Conservation (phyloP, 805 yeast species). For the Zygosaccharomyces rouxii region DNA sequence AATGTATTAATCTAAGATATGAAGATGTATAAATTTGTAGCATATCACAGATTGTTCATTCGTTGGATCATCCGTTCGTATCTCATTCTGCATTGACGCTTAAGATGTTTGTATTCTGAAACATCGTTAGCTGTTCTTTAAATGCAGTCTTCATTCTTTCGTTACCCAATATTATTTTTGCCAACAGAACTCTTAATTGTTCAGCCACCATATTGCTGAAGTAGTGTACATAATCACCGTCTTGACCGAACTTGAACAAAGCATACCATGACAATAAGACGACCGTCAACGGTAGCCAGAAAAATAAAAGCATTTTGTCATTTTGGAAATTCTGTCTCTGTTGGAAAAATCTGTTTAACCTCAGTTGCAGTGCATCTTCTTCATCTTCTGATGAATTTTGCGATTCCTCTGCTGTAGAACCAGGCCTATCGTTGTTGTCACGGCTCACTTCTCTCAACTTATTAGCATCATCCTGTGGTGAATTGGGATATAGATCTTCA, state of each 20-base stretch:
- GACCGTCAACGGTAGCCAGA: slow-evolving; percentile 81
- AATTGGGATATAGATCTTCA: slow-evolving; percentile 65
- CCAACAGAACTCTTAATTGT: slow-evolving; percentile 41
- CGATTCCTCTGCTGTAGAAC: slow-evolving; percentile 18
- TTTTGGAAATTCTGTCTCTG: slow-evolving; percentile 49
- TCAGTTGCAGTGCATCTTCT: slow-evolving; percentile 35
- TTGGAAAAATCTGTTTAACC: slow-evolving; percentile 38
- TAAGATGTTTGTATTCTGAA: slow-evolving; percentile 25
- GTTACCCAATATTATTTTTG: slow-evolving; percentile 49
- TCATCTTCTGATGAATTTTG: slow-evolving; percentile 34
- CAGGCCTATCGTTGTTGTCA: slow-evolving; percentile 7
- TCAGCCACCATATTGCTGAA: slow-evolving; percentile 36
- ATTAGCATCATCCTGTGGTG: slow-evolving; percentile 31
- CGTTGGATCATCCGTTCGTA: background rate
- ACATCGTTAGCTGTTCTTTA: slow-evolving; percentile 31
- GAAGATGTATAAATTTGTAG: background rate
- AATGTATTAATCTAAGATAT: background rate
- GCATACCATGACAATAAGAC: slow-evolving; percentile 48
- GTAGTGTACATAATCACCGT: slow-evolving; percentile 31
- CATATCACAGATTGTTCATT: background rate
- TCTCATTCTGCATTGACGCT: slow-evolving; percentile 1
- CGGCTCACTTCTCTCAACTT: slow-evolving; percentile 3
- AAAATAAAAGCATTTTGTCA: slow-evolving; percentile 80
- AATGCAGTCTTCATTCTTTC: slow-evolving; percentile 45
- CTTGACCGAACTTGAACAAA: slow-evolving; percentile 36